A percentile compares a stretch with the other conserved stretches of the same genome.
phyloP scores from a whole-genome alignment of 176 grass and related monocot species.

The Ananas comosus region DNA sequence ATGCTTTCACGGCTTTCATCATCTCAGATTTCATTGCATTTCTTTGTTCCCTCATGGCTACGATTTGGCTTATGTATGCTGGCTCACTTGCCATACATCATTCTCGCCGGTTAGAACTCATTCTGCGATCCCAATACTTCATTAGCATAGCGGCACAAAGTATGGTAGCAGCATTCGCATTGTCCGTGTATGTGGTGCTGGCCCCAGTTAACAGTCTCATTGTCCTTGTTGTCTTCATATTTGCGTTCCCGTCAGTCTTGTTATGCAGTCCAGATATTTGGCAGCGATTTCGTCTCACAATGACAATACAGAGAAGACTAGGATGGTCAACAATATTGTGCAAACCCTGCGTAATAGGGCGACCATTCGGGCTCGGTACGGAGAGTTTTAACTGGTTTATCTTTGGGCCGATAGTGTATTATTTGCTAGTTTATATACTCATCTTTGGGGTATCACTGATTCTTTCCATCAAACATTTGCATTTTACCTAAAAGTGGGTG shows the following conservation, averaged over 20 bases:
- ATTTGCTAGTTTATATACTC: too few species aligned
- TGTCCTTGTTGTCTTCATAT: constrained; percentile 31
- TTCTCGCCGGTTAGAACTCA: constrained; percentile 4
- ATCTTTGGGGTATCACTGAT: too few species aligned
- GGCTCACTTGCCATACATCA: constrained; percentile 24
- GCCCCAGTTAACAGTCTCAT: constrained; percentile 30
- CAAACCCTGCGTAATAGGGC: background rate
- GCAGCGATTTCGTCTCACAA: background rate
- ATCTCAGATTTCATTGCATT: constrained; percentile 24
- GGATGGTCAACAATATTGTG: background rate
- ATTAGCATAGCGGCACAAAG: constrained; percentile 27
- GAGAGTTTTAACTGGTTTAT: too few species aligned
- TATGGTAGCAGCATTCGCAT: constrained; percentile 44
- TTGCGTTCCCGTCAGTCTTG: constrained; percentile 34
- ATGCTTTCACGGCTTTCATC: constrained; percentile 30
- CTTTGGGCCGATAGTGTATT: too few species aligned
- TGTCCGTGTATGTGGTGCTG: constrained; percentile 47
- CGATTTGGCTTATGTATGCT: constrained; percentile 26
- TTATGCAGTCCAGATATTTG: constrained; percentile 23
- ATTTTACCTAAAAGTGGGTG: too few species aligned
- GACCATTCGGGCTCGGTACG: too few species aligned
- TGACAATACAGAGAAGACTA: background rate
- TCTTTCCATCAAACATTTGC: too few species aligned
- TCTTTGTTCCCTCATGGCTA: constrained; percentile 27
- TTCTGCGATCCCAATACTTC: too few species aligned